phyloP scores from a whole-genome alignment of 2,329 filamentous ascomycete species.

The Pseudogymnoascus sp. region DNA sequence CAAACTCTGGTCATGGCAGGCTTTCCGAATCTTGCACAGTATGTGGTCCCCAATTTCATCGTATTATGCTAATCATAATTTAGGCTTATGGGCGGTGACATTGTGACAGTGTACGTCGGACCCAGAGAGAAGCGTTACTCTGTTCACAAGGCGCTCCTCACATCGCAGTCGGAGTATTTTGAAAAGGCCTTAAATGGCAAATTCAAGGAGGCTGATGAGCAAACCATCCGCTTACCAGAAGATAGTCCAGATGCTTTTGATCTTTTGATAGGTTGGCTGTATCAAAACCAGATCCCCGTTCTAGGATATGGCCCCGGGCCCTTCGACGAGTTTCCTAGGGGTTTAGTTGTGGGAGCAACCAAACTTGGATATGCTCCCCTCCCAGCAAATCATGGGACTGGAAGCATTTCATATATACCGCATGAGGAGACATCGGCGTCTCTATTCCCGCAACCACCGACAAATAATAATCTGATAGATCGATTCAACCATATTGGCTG shows the following conservation, averaged over 20 bases:
- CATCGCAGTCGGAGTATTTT: slow-evolving; percentile 19
- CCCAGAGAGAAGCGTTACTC: slow-evolving; percentile 15
- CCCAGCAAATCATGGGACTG: not conserved
- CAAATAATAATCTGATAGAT: not conserved
- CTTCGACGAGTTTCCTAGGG: not conserved
- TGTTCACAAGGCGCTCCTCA: slow-evolving; percentile 21
- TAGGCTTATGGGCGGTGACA: slow-evolving; percentile 15
- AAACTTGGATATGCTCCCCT: not conserved
- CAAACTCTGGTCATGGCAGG: not conserved
- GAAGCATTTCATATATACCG: not conserved
- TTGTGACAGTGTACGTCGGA: slow-evolving; percentile 19
- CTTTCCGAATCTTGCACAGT: not conserved
- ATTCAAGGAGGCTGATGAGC: slow-evolving; percentile 18
- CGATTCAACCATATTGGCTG: not conserved
- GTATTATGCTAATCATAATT: not conserved
- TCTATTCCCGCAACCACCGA: not conserved
- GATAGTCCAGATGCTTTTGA: slow-evolving; percentile 16
- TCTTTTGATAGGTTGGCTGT: slow-evolving; percentile 18
- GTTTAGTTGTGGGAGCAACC: not conserved
- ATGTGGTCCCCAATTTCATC: not conserved
- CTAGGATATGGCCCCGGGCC: not conserved
- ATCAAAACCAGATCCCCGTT: slow-evolving; percentile 10
- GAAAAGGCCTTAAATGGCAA: slow-evolving; percentile 17
- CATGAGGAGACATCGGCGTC: not conserved
- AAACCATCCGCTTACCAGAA: slow-evolving; percentile 14